Evolutionary conservation across 2,329 filamentous ascomycete species (phyloP).

Genomic region (Arachnopeziza araneosa): DNA sequence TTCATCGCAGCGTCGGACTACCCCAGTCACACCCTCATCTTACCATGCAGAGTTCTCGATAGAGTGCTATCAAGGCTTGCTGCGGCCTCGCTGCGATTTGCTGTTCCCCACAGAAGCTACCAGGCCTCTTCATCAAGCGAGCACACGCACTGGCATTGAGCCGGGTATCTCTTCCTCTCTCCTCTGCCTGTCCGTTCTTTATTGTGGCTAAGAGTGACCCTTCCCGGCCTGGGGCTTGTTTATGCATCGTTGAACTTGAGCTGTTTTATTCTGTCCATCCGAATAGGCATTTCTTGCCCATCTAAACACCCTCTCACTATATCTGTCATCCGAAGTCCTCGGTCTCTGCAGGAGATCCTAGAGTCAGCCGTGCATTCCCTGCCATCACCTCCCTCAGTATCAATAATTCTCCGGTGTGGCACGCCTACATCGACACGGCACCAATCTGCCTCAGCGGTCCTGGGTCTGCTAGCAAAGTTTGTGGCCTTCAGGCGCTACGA

Average conservation of each 20-base stretch:
- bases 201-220: not conserved
- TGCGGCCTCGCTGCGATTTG: constrained; percentile 25
- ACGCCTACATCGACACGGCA: constrained; percentile 14
- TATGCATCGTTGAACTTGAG: not conserved
- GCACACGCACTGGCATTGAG: constrained; percentile 21
- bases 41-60: constrained; percentile 27
- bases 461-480: constrained; percentile 18
- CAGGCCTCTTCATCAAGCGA: not conserved
- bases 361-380: constrained; percentile 24
- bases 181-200: not conserved
- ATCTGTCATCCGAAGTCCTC: constrained; percentile 19
- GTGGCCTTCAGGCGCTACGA: constrained; percentile 24
- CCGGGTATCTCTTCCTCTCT: constrained; percentile 17
- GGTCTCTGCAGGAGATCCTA: constrained; percentile 12
- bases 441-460: constrained; percentile 24
- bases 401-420: constrained; percentile 20
- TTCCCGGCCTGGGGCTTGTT: not conserved
- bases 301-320: constrained; percentile 9
- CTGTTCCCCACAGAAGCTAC: constrained; percentile 3
- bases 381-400: constrained; percentile 16
- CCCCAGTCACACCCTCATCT: constrained; percentile 27
- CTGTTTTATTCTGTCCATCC: not conserved
- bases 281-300: not conserved
- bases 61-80: constrained; percentile 23
- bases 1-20: constrained; percentile 29